Evolutionary conservation across 2,329 filamentous ascomycete species (phyloP).

Genomic region (Hypoxylon sp.): DNA sequence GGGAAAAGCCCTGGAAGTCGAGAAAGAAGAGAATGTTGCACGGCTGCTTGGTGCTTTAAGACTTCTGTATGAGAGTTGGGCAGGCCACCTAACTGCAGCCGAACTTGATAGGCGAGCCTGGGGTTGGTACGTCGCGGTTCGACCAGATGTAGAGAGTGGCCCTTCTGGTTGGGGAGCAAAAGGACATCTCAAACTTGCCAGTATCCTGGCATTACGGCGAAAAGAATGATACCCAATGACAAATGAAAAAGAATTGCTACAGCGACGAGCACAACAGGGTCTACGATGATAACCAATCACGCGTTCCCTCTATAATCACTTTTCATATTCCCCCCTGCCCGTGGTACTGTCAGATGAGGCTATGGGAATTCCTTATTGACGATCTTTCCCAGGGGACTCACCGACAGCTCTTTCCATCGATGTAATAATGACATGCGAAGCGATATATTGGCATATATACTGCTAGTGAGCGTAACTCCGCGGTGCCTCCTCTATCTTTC

Average conservation of each 20-base stretch:
- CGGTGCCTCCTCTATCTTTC: too few relatives aligned
- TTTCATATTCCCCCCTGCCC: background rate
- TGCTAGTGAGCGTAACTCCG: background rate
- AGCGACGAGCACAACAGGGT: background rate
- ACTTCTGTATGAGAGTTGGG: constrained; percentile 80
- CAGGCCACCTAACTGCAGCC: constrained; percentile 66
- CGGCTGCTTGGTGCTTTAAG: constrained; percentile 78
- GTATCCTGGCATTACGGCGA: constrained; percentile 72
- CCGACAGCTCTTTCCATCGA: background rate
- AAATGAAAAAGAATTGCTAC: background rate
- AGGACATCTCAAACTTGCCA: constrained; percentile 72
- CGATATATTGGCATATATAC: background rate
- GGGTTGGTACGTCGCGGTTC: constrained; percentile 82
- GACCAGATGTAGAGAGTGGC: constrained; percentile 80
- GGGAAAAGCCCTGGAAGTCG: constrained; percentile 62
- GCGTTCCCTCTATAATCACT: background rate
- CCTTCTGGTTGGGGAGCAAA: constrained; percentile 87
- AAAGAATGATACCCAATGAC: constrained; percentile 39
- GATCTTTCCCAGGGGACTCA: background rate
- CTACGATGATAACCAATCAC: background rate
- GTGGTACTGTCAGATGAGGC: constrained; percentile 2
- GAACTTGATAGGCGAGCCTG: constrained; percentile 83
- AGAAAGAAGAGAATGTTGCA: constrained; percentile 77
- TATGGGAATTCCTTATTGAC: background rate
- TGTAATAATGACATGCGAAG: background rate